Conservation (phyloP, 1,284 basidiomycete species). For the Lentinus polychrous region DNA sequence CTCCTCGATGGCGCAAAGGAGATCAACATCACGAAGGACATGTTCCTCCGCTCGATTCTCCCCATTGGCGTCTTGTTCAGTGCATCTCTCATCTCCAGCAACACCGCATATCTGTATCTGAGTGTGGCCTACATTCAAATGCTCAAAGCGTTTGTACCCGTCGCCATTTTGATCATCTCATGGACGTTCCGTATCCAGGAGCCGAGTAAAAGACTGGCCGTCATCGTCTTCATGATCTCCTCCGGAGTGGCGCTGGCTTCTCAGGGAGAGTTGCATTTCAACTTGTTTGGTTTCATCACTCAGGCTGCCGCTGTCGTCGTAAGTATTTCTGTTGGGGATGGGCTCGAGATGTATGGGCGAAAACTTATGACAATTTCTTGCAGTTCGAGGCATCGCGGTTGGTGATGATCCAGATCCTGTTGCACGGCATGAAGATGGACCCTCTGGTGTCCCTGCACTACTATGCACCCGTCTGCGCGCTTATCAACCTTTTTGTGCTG, state of each 20-base stretch:
- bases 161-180: conserved; percentile 92
- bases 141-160: conserved; percentile 98
- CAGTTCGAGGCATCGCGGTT: conserved; percentile 86
- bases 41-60: conserved; percentile 84
- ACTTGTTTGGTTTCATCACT: conserved; percentile 80
- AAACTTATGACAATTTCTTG: conserved; percentile 12
- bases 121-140: conserved; percentile 95
- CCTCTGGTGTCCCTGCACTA: conserved; percentile 94
- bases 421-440: conserved; percentile 97
- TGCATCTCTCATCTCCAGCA: conserved; percentile 86
- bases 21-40: conserved; percentile 76
- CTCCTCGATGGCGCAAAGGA: conserved; percentile 89
- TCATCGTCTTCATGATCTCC: conserved; percentile 92
- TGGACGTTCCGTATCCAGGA: conserved; percentile 89
- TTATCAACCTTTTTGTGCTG: conserved; percentile 79
- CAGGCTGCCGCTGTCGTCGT: conserved; percentile 79
- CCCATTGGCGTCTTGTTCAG: conserved; percentile 93
- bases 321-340: conserved; percentile 25
- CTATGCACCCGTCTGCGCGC: conserved; percentile 93
- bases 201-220: conserved; percentile 71
- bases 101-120: conserved; percentile 91
- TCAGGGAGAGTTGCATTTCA: conserved; percentile 83
- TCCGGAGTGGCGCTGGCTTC: conserved; percentile 84
- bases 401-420: conserved; percentile 93
- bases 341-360: too few species aligned